phyloP scores from a whole-genome alignment of 805 yeast species.

The Yamadazyma ubonensis region DNA sequence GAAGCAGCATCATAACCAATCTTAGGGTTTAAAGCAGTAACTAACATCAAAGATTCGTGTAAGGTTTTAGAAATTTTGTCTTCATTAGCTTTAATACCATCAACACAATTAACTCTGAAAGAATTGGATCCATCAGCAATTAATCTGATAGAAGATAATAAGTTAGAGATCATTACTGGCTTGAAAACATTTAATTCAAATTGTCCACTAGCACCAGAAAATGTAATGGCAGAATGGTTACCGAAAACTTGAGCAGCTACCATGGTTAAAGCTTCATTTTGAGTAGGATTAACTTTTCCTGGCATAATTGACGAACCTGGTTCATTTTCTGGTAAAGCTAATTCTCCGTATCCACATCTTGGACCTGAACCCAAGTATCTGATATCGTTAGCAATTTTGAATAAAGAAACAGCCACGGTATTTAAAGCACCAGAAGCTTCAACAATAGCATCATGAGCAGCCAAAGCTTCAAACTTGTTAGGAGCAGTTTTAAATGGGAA shows the following conservation, averaged over 20 bases:
- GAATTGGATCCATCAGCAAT: slow-evolving; percentile 87
- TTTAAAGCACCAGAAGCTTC: slow-evolving; percentile 97
- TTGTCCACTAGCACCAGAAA: slow-evolving; percentile 98
- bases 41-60: slow-evolving; percentile 96
- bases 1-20: slow-evolving; percentile 98
- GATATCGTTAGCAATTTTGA: slow-evolving; percentile 96
- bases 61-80: slow-evolving; percentile 83
- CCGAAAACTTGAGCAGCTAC: slow-evolving; percentile 98
- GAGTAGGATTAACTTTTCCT: slow-evolving; percentile 99
- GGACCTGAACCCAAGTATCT: slow-evolving; percentile 99
- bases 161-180: slow-evolving; percentile 91
- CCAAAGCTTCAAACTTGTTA: slow-evolving; percentile 97
- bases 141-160: slow-evolving; percentile 82
- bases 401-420: slow-evolving; percentile 89
- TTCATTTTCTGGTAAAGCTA: slow-evolving; percentile 94
- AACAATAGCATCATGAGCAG: slow-evolving; percentile 98
- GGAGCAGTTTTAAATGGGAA: slow-evolving; percentile 91
- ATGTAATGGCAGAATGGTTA: slow-evolving; percentile 91
- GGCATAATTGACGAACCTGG: slow-evolving; percentile 99
- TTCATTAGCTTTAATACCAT: slow-evolving; percentile 85
- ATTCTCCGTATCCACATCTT: slow-evolving; percentile 98
- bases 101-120: slow-evolving; percentile 93
- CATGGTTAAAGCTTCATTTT: slow-evolving; percentile 98
- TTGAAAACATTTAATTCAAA: slow-evolving; percentile 97
- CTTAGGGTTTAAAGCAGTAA: slow-evolving; percentile 97